Conservation (phyloP, 805 yeast genomes). For the Candida loeiensis region DNA sequence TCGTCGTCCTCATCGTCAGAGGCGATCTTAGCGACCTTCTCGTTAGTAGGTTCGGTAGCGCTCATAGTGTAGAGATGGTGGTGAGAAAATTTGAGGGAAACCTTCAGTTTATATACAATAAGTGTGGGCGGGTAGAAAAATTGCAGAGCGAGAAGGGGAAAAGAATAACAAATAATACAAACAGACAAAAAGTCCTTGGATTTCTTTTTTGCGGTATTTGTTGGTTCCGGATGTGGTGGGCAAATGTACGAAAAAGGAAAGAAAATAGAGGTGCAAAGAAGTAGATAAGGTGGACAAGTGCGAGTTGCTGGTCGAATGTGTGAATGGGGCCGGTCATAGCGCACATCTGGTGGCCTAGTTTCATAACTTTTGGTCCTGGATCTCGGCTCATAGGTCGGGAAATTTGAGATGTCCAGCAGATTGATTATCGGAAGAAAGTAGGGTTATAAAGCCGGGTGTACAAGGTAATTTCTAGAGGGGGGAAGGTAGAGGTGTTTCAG, state of each 20-base stretch:
- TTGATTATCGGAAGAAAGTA: no score
- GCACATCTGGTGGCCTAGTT: no score
- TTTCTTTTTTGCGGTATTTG: slow-evolving; percentile 8
- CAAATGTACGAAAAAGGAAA: slow-evolving; percentile 3
- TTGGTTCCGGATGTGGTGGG: slow-evolving; percentile 6
- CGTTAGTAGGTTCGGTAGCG: slow-evolving; percentile 52
- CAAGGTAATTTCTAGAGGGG: no score
- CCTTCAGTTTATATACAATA: slow-evolving; percentile 5
- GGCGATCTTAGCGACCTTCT: slow-evolving; percentile 50
- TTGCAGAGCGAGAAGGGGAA: slow-evolving; percentile 7
- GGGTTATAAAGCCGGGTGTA: no score
- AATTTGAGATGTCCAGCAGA: no score
- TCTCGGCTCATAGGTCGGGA: no score
- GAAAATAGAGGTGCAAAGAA: neutral
- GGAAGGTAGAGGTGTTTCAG: no score
- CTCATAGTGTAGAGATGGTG: slow-evolving; percentile 17
- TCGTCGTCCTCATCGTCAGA: slow-evolving; percentile 54
- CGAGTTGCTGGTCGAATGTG: no score
- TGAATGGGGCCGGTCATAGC: no score
- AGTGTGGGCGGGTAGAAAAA: slow-evolving; percentile 3
- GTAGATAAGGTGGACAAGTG: no score
- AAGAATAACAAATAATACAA: slow-evolving; percentile 3
- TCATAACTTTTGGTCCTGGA: no score
- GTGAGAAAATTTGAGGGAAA: slow-evolving; percentile 4
- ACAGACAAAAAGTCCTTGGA: slow-evolving; percentile 4